Evolutionary conservation across 495 filamentous ascomycete genomes (phyloP).

Genomic region (Penicillium waksmanii): DNA sequence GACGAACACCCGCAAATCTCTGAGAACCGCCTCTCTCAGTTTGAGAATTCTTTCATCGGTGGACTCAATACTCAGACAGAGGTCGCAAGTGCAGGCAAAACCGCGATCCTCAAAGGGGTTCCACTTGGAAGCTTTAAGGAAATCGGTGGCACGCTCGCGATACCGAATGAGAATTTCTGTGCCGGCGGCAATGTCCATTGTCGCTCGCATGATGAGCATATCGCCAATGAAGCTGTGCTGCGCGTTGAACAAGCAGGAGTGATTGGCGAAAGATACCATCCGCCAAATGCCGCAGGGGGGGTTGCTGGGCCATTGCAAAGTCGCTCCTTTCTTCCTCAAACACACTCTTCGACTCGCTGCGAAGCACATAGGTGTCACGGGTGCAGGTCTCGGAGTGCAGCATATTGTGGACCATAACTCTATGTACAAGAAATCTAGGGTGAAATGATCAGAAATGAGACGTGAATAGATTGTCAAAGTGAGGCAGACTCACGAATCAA

Average conservation of each 20-base stretch:
- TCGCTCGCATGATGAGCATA: slow-evolving; percentile 58
- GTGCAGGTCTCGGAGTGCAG: background rate
- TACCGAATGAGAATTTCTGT: slow-evolving; percentile 49
- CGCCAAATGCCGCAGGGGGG: slow-evolving; percentile 53
- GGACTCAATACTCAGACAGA: background rate
- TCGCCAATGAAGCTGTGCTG: slow-evolving; percentile 59
- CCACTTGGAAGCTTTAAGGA: background rate
- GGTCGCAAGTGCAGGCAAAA: background rate
- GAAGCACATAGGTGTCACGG: background rate
- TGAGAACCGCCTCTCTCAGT: background rate
- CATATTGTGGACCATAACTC: background rate
- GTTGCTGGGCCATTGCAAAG: background rate
- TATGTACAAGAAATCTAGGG: background rate
- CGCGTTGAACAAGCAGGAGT: slow-evolving; percentile 54
- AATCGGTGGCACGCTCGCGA: background rate
- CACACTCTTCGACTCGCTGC: background rate
- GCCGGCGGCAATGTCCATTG: slow-evolving; percentile 42
- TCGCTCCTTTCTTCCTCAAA: background rate
- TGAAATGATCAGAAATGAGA: background rate
- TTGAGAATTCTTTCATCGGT: background rate
- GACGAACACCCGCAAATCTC: background rate
- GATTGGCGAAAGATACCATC: slow-evolving; percentile 57
- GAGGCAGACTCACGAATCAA: background rate
- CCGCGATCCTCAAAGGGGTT: background rate
- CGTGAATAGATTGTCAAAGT: background rate